Base-by-base conservation (phyloP, 2,329 filamentous ascomycete species). In the Fusarium sulawesiense region DNA sequence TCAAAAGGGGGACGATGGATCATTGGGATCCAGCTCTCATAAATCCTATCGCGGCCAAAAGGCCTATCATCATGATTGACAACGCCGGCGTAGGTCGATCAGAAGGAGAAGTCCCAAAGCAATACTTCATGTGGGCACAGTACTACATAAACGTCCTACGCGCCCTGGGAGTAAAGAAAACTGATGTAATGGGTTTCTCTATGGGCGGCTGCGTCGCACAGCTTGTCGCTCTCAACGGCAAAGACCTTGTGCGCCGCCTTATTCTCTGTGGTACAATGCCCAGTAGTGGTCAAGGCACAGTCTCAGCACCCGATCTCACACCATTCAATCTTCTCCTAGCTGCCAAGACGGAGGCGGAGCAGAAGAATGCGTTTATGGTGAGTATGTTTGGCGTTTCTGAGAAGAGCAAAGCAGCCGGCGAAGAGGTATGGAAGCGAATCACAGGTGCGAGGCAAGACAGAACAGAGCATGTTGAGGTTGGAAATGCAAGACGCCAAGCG, bases 141-240 rank as follows among this genome's bases (percentile, higher is more conserved):
- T 68, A 79, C 58, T 80, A 79, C 70, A 68, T 78, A 30, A 74
- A 79, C n/a, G 78, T 81, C 18, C 77, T 81, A 27, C 60, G 64
- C 30, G 78, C 76, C 4, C 80, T 82, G 64, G 80, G 80, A 8
- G 66, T 84, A n/a, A 32, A 58, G 0, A 71, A 81, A 51, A 76
- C 81, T 48, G 84, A 87, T 60, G 66, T 87, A 10, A 59, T 86
- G 42, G 85, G 85, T 2, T 87, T 84, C 73, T 85, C 82, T 12
- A 83, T 87, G 80, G 84, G 85, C 16, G 84, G 84, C 1, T 79
- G 77, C 32, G 80, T 80, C 7, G 83, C 82, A 9, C 84, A 86
- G 66, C 73, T 83, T 49, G 75, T 85, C 6, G 82, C 83, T 3
- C 76, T 85, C 20, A 76, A 80, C 27, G 77, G 75, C 2, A 78